Evolutionary conservation across 2,329 filamentous ascomycete genomes (phyloP), one percentile per base, ranked within the genome.

Genomic region (Geosmithia morbida): DNA sequence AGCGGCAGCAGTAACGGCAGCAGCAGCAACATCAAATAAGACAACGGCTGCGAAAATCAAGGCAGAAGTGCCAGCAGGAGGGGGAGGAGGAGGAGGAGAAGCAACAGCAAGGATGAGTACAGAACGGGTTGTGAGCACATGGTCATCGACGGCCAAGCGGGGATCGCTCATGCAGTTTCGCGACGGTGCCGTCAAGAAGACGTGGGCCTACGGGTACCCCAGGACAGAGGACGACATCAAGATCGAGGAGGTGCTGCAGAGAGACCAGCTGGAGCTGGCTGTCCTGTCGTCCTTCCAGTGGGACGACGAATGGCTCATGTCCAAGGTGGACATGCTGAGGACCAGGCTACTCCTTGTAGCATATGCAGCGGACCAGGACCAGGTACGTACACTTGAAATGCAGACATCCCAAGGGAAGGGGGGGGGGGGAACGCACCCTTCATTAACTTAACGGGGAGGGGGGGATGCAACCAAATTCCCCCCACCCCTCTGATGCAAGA

Each of bases 241-340:
- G 50, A 80, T 97, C 41, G 87, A 94, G 56, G 88, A 96, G 60
- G 76, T 96, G 0, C 64, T 96, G 1, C 84, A 94, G 59, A 81
- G 78, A 51, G 65, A 77, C 2, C 72, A 81, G 13, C 69, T 97
- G 8, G 69, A 85, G 46, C 75, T 87, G 40, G 89, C 87, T 1
- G 75, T 97, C 0, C 66, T 97, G 5, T 94, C 88, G 54, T 86
- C 90, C 0, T 97, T 85, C 55, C 79, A 90, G 59, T 92, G 86
- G 80, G 83, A 97, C 52, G 75, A 83, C 14, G 74, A 83, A 26
- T 96, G 87, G 86, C 61, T 92, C 43, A 61, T 90, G 26, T 73
- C 69, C 6, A 94, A 92, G 59, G 61, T 94, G 26, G 70, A 87
- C 51, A 59, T 71, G 14, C 55, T 52, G 11, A 71, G 61, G 48